A percentile compares a stretch with the other conserved stretches of the same genome.
phyloP scores from a whole-genome alignment of 768 basidiomycete genomes.

The Hygrophorus russula region DNA sequence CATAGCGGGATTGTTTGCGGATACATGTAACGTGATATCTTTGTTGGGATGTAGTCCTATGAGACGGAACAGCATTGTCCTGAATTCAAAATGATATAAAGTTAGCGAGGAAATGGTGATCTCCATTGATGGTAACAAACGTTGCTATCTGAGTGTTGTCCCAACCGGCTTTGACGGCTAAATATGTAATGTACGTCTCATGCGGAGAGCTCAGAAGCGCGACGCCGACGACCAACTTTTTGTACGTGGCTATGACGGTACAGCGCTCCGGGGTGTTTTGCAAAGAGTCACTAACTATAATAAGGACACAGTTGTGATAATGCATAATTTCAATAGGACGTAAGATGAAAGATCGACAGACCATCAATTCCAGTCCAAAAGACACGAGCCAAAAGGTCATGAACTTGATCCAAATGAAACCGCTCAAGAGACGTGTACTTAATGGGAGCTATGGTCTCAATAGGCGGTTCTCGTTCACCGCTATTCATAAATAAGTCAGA shows the following conservation, averaged over 20 bases:
- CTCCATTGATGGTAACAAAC: slow-evolving; percentile 24
- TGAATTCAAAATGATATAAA: slow-evolving; percentile 17
- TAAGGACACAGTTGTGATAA: neutral
- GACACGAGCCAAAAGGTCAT: slow-evolving; percentile 51
- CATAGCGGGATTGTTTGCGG: slow-evolving; percentile 74
- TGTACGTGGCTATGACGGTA: slow-evolving; percentile 69
- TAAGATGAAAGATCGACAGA: slow-evolving; percentile 17
- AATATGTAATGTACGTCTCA: slow-evolving; percentile 77
- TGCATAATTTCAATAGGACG: neutral
- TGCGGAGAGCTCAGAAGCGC: slow-evolving; percentile 61
- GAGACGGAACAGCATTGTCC: slow-evolving; percentile 71
- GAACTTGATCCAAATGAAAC: slow-evolving; percentile 56
- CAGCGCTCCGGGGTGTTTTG: slow-evolving; percentile 58
- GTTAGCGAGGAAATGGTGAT: neutral
- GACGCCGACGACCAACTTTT: slow-evolving; percentile 55
- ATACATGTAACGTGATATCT: slow-evolving; percentile 78
- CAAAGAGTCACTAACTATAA: slow-evolving; percentile 57
- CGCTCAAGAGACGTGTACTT: slow-evolving; percentile 48
- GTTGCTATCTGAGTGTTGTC: slow-evolving; percentile 71
- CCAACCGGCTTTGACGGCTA: slow-evolving; percentile 73
- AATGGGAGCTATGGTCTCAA: slow-evolving; percentile 40
- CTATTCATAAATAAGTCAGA: slow-evolving; percentile 21
- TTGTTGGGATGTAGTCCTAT: slow-evolving; percentile 59
- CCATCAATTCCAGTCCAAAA: slow-evolving; percentile 79
- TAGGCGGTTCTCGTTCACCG: slow-evolving; percentile 37